phyloP scores from a whole-genome alignment of 805 yeast genomes.

The Candida sonorensis region DNA sequence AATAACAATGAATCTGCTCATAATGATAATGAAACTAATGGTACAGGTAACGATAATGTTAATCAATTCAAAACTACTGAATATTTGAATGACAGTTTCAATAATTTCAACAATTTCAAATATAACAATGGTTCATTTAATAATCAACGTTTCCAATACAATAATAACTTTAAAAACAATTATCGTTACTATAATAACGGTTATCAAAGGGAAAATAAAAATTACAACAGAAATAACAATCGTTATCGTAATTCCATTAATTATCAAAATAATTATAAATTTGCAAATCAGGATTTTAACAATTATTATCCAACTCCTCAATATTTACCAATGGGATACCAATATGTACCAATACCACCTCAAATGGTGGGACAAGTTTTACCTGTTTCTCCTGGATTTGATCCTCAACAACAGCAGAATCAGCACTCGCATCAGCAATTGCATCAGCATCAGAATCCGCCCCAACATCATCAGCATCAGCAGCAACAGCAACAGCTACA shows the following conservation, averaged over 20 bases:
- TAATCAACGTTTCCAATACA: neutral
- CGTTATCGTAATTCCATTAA: neutral
- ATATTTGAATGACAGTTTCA: too few species aligned
- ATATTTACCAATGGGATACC: neutral
- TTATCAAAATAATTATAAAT: neutral
- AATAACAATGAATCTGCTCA: slow-evolving; percentile 7
- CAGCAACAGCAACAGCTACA: slow-evolving; percentile 1
- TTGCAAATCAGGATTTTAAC: neutral
- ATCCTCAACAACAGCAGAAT: slow-evolving; percentile 1
- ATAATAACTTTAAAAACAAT: neutral
- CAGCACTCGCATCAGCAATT: neutral
- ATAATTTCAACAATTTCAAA: neutral
- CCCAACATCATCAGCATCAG: slow-evolving; percentile 1
- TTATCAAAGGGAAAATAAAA: neutral
- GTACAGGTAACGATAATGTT: neutral
- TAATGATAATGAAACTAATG: neutral
- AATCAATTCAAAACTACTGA: too few species aligned
- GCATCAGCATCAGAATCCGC: slow-evolving; percentile 1
- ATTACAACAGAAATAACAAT: slow-evolving; percentile 2
- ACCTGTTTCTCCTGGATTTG: neutral
- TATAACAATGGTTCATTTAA: slow-evolving; percentile 1
- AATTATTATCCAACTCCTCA: too few species aligned
- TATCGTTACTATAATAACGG: neutral
- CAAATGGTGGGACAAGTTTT: neutral
- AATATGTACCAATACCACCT: neutral